These are phyloP conservation scores for Trapa incisa DNA, from an alignment of 345 rosid species.

Conservation along the genomic window DNA sequence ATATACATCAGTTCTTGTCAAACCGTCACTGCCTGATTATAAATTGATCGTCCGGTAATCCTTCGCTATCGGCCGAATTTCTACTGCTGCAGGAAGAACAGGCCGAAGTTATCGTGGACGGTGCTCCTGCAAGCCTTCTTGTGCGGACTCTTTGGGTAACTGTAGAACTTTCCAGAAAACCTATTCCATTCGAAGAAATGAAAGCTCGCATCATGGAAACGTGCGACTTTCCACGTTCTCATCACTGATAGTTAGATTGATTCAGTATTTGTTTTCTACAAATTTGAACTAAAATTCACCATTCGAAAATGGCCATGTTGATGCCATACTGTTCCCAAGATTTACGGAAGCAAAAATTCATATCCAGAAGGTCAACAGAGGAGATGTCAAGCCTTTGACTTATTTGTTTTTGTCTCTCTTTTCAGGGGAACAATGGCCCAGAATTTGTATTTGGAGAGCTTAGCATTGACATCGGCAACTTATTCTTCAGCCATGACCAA, in stretches of 20 bases:
- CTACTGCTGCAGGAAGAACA: constrained; percentile 23
- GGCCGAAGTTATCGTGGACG: constrained; percentile 40
- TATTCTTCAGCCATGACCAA: constrained; percentile 32
- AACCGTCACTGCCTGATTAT: too few relatives aligned
- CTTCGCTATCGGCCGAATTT: neutral
- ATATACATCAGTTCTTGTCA: neutral
- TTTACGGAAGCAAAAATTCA: too few relatives aligned
- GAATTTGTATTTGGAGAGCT: constrained; percentile 23
- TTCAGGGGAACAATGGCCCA: constrained; percentile 23
- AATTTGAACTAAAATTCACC: too few relatives aligned
- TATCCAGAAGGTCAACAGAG: too few relatives aligned
- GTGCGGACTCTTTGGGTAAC: constrained; percentile 41
- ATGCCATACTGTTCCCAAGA: too few relatives aligned
- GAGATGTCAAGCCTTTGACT: neutral
- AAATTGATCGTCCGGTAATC: too few relatives aligned
- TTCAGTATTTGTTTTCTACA: too few relatives aligned
- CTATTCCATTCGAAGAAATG: too few relatives aligned
- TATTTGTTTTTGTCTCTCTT: neutral
- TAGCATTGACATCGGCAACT: constrained; percentile 40
- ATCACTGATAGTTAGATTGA: too few relatives aligned
- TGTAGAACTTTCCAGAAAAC: neutral
- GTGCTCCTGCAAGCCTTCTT: constrained; percentile 33
- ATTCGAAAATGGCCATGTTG: too few relatives aligned
- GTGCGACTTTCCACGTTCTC: too few relatives aligned
- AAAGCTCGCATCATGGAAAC: too few relatives aligned